Evolutionary conservation across 176 grass and related monocot genomes (phyloP).

Genomic region (Luzula sylvatica): DNA sequence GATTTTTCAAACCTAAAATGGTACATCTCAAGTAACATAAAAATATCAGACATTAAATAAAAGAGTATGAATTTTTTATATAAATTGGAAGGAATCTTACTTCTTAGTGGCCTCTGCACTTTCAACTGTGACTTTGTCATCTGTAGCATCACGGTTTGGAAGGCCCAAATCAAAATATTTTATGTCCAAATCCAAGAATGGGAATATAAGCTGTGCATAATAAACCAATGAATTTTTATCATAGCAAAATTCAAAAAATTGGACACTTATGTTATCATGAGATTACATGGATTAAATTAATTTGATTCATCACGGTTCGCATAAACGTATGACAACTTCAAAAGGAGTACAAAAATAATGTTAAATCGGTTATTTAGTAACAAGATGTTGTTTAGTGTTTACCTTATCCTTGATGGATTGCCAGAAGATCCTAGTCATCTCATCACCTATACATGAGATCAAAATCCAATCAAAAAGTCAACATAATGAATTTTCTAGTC

Average conservation of each 20-base stretch:
- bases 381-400: neutral
- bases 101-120: conserved; percentile 94
- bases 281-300: too few species aligned
- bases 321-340: too few species aligned
- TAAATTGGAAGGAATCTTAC: conserved; percentile 34
- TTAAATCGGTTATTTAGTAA: conserved; percentile 5
- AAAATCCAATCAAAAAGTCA: neutral
- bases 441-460: conserved; percentile 49
- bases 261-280: too few species aligned
- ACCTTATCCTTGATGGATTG: conserved; percentile 96
- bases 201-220: conserved; percentile 75
- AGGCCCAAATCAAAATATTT: conserved; percentile 93
- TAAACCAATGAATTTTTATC: conserved; percentile 10
- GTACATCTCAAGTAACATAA: neutral
- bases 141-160: conserved; percentile 71
- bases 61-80: neutral
- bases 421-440: conserved; percentile 97
- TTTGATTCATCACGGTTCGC: too few species aligned
- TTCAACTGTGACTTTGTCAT: conserved; percentile 92
- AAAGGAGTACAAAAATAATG: neutral
- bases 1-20: conserved; percentile 4
- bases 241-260: neutral
- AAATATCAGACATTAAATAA: conserved; percentile 2
- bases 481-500: neutral
- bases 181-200: conserved; percentile 88